Conservation (phyloP, 164 flowering plant genomes). For the Buxus sempervirens region DNA sequence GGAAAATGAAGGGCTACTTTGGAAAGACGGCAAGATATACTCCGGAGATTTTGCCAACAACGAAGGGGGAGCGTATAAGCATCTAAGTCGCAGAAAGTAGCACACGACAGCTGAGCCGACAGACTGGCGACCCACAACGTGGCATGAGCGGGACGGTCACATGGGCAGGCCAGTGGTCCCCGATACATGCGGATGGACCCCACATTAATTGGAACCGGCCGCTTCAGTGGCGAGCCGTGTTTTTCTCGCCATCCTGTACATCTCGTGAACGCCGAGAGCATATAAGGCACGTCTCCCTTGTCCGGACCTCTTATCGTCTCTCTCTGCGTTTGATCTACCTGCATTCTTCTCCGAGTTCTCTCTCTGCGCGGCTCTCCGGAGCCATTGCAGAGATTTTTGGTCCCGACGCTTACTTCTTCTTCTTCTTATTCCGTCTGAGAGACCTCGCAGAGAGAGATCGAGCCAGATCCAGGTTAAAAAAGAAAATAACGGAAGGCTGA, state of each 20-base stretch:
- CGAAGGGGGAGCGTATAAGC: too few relatives aligned
- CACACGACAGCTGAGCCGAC: conserved; percentile 6
- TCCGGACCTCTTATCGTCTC: too few relatives aligned
- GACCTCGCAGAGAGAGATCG: conserved; percentile 19
- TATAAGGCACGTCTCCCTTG: too few relatives aligned
- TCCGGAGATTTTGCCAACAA: too few relatives aligned
- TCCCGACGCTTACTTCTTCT: too few relatives aligned
- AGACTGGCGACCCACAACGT: not conserved
- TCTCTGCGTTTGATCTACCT: not conserved
- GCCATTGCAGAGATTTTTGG: conserved; percentile 2
- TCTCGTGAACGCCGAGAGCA: not conserved
- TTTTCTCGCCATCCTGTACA: not conserved
- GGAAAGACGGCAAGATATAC: too few relatives aligned
- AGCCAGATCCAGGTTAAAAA: conserved; percentile 3
- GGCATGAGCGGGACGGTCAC: not conserved
- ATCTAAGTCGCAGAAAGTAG: too few relatives aligned
- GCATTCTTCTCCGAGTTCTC: conserved; percentile 10
- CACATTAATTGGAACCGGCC: not conserved
- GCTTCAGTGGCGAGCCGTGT: not conserved
- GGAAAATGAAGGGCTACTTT: too few relatives aligned
- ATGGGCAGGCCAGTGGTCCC: not conserved
- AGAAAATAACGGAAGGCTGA: not conserved
- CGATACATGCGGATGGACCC: not conserved
- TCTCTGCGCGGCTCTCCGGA: conserved; percentile 25
- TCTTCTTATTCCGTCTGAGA: too few relatives aligned